Evolutionary conservation across 805 yeast genomes (phyloP), one percentile per base, ranked within the genome.

Genomic region (Saturnispora serradocipensis): DNA sequence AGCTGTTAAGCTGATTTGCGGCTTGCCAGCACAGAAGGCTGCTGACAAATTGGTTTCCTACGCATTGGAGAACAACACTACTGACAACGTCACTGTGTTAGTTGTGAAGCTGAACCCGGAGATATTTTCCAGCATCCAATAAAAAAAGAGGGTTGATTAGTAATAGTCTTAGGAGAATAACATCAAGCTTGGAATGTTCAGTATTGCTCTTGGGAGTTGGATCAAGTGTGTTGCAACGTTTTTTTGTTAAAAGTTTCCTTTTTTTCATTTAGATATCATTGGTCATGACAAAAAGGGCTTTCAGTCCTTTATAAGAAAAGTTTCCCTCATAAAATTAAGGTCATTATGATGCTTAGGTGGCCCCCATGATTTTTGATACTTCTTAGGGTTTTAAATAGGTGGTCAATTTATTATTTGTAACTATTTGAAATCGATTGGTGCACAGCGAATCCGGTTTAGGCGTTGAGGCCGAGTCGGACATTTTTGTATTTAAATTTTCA

Each of bases 61-160:
- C 58, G 98, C 99, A 0, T 72, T 91, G 65, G 80, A 80, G 49
- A 76, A 82, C 56, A 80, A 85, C 42, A 85, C 96, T 22, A 86
- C 96, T 2, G 99, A 91, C 67, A 91, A 91, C 64, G 79, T 91
- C 39, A 91, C 99, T 0, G 95, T 86, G 16, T 88, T 91, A 97
- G 90, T 93, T 18, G 84, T 90, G 4, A 67, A 72, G 51, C 71
- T 82, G 50, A 81, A 79, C 56, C 61, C 67, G 43, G 47, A 30
- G 27, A 40, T 49, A 27, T 49, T 49, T 18, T 36, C 36, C 43
- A 16, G 35, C 18, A 25, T 16, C 28, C 28, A 25, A 25, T 25
- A 2, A 25, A 25, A 25, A 25, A 25, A 25, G 9, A 6, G 8
- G 28, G 10, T 25, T 25, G 28, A 25, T 25, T 25, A 7, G 1